These are phyloP conservation scores for Trametes polyzona DNA, from an alignment of 1,284 basidiomycete genomes.

Conservation along the genomic window DNA sequence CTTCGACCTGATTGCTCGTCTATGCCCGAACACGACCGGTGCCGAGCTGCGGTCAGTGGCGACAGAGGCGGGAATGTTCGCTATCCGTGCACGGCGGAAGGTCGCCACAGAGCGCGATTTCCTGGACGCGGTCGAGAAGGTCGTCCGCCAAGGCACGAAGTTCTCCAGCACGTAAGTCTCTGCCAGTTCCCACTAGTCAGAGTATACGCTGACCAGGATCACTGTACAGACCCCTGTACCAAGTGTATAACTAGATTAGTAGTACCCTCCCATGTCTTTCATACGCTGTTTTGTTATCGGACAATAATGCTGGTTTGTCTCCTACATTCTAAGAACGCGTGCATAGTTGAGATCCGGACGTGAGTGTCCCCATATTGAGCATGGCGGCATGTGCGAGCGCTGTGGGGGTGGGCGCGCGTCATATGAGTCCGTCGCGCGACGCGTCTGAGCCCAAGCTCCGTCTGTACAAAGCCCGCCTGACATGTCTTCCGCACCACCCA, in stretches of 20 bases:
- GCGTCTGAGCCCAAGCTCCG: slow-evolving; percentile 20
- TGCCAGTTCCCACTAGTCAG: neutral
- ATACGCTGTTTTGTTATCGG: slow-evolving; percentile 23
- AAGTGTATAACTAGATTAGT: slow-evolving; percentile 41
- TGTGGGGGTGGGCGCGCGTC: neutral
- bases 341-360: neutral
- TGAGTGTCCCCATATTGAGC: neutral
- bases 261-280: slow-evolving; percentile 12
- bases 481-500: slow-evolving; percentile 1
- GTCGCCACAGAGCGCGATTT: slow-evolving; percentile 98
- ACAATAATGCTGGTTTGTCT: neutral
- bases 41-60: slow-evolving; percentile 97
- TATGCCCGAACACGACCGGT: slow-evolving; percentile 98
- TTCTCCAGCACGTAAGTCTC: slow-evolving; percentile 84
- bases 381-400: neutral
- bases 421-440: slow-evolving; percentile 9
- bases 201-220: neutral
- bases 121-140: slow-evolving; percentile 97
- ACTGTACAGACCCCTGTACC: slow-evolving; percentile 42
- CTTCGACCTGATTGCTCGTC: slow-evolving; percentile 94
- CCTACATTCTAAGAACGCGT: neutral
- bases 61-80: slow-evolving; percentile 99
- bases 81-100: slow-evolving; percentile 95
- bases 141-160: slow-evolving; percentile 96
- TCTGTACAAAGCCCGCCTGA: slow-evolving; percentile 1